These are phyloP conservation scores for Annulohypoxylon maeteangense DNA, from an alignment of 495 filamentous ascomycete species.

Conservation along the genomic window DNA sequence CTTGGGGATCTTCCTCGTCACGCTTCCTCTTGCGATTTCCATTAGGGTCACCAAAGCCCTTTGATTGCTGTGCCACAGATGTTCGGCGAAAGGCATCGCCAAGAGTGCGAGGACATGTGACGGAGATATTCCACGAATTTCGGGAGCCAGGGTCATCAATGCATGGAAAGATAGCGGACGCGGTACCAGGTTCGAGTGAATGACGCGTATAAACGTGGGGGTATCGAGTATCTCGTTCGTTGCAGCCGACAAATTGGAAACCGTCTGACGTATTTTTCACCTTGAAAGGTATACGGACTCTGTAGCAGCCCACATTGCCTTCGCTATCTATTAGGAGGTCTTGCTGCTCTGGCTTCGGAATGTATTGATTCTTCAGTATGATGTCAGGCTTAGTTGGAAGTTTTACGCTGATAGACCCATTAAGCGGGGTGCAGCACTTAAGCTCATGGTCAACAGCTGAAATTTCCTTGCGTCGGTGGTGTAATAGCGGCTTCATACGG, in stretches of 20 bases:
- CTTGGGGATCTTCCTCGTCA: constrained; percentile 47
- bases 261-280: constrained; percentile 82
- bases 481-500: constrained; percentile 71
- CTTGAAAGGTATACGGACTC: constrained; percentile 75
- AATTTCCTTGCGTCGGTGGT: constrained; percentile 59
- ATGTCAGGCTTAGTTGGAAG: constrained; percentile 51
- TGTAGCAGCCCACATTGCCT: constrained; percentile 50
- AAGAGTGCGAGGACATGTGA: constrained; percentile 84
- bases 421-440: constrained; percentile 55
- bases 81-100: constrained; percentile 77
- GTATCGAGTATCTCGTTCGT: constrained; percentile 79
- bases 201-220: constrained; percentile 93
- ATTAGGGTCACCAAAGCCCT: constrained; percentile 11
- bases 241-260: constrained; percentile 87
- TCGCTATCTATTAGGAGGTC: constrained; percentile 41
- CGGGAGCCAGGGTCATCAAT: constrained; percentile 82
- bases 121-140: constrained; percentile 86
- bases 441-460: constrained; percentile 52
- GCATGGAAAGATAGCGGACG: constrained; percentile 90
- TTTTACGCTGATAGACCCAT: constrained; percentile 55
- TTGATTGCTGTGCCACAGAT: constrained; percentile 41
- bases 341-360: constrained; percentile 46
- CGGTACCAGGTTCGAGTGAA: constrained; percentile 76
- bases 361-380: constrained; percentile 49
- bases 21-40: constrained; percentile 50